Evolutionary conservation across 345 rosid genomes (phyloP).

Genomic region (Linum tenue): DNA sequence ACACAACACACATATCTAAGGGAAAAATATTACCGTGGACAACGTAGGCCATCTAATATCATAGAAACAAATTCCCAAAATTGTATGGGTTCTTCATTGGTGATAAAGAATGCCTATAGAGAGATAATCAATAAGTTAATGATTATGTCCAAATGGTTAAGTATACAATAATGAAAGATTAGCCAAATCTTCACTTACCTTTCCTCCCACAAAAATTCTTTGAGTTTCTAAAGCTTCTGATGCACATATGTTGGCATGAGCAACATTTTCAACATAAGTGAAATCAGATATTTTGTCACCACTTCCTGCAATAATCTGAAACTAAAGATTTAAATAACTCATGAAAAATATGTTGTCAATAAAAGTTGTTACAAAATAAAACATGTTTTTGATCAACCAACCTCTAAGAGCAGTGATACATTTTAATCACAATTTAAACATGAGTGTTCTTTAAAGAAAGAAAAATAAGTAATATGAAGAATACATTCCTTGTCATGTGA

Average conservation of each 20-base stretch:
- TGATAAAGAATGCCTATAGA: conserved; percentile 73
- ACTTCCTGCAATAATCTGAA: conserved; percentile 77
- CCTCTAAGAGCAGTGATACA: no score
- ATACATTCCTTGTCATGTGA: neutral
- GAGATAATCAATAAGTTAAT: conserved; percentile 18
- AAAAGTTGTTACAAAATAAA: neutral
- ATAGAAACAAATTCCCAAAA: conserved; percentile 71
- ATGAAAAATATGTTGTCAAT: conserved; percentile 2
- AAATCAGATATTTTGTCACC: conserved; percentile 88
- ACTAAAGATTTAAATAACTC: conserved; percentile 34
- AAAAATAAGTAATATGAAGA: neutral
- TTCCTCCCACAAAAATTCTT: conserved; percentile 73
- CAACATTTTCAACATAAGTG: conserved; percentile 77
- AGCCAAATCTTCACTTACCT: conserved; percentile 32
- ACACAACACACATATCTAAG: neutral
- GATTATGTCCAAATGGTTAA: conserved; percentile 7
- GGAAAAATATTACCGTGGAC: conserved; percentile 48
- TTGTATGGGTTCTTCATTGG: conserved; percentile 63
- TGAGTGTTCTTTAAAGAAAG: neutral
- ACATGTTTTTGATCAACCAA: no score
- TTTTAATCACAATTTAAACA: no score
- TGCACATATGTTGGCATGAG: conserved; percentile 78
- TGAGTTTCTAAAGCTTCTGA: conserved; percentile 63
- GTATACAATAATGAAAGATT: neutral
- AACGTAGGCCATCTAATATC: conserved; percentile 66